Evolutionary conservation across 2,329 filamentous ascomycete genomes (phyloP), one percentile per base, ranked within the genome.

Genomic region (Fusarium praegraminearum): DNA sequence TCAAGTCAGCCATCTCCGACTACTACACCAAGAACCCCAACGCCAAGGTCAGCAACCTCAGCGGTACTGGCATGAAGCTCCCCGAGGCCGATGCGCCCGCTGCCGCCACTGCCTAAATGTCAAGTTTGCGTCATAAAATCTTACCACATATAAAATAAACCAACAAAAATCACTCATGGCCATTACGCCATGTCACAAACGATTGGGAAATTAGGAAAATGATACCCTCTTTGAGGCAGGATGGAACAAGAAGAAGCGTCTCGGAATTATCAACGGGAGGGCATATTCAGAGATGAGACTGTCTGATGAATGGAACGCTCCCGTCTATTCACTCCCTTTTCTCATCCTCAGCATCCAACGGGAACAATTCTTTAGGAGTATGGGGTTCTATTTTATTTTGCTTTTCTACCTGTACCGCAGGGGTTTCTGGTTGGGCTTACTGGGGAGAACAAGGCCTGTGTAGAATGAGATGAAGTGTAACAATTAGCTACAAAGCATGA

Each of bases 11-110:
- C 75, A 96, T 97, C 77, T 91, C 89, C 62, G 93, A 97, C 79
- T 97, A 96, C 84, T 93, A 96, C 83, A 92, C 89, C 79, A 96
- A 95, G 86, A 96, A 97, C 83, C 93, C 93, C 62, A 89, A 91
- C 67, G 89, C 77, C 50, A 87, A 88, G 76, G 78, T 85, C 60
- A 97, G 93, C 40, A 89, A 94, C 77, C 87, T 97, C 13, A 90
- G 91, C 57, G 93, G 93, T 72, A 94, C 91, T 28, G 88, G 85
- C 57, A 86, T 89, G 52, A 84, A 89, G 73, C 85, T 94, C 76
- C 89, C 92, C 43, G 81, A 88, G 26, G 81, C 84, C 71, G 83
- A 84, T 60, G 78, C 82, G 30, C 66, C 77, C 41, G 62, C 78
- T 41, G 69, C 82, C 26, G 67, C 77, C 41, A 62, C 78, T 43